phyloP scores from a whole-genome alignment of 2,329 filamentous ascomycete species.

The Xylaria sp. region DNA sequence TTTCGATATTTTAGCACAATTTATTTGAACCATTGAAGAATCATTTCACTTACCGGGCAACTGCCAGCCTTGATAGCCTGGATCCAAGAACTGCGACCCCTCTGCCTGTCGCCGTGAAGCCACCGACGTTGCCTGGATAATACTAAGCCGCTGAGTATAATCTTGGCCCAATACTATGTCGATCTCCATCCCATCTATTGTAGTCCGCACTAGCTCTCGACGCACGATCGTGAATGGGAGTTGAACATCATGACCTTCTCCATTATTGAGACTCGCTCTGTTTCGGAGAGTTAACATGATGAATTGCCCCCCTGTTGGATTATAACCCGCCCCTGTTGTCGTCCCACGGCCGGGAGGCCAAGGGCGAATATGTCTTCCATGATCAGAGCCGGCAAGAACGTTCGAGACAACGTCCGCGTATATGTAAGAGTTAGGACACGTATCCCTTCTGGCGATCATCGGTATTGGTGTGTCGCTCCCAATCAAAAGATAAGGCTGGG shows the following conservation, averaged over 20 bases:
- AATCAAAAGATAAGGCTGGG: neutral
- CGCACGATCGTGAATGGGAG: neutral
- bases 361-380: neutral
- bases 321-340: neutral
- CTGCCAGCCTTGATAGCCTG: neutral
- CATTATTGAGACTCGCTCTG: neutral
- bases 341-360: neutral
- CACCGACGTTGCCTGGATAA: neutral
- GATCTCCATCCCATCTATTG: neutral
- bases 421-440: neutral
- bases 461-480: neutral
- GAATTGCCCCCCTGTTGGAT: neutral
- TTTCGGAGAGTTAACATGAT: neutral
- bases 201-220: neutral
- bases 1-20: neutral
- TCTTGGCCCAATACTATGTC: constrained; percentile 11
- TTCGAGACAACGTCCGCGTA: neutral
- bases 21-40: neutral
- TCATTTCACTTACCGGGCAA: neutral
- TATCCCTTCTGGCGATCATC: neutral
- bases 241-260: neutral
- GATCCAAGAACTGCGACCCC: neutral
- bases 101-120: neutral
- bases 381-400: neutral
- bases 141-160: neutral